Evolutionary conservation across 805 yeast genomes (phyloP), one percentile per base, ranked within the genome.

Genomic region (Candida mattraensis): DNA sequence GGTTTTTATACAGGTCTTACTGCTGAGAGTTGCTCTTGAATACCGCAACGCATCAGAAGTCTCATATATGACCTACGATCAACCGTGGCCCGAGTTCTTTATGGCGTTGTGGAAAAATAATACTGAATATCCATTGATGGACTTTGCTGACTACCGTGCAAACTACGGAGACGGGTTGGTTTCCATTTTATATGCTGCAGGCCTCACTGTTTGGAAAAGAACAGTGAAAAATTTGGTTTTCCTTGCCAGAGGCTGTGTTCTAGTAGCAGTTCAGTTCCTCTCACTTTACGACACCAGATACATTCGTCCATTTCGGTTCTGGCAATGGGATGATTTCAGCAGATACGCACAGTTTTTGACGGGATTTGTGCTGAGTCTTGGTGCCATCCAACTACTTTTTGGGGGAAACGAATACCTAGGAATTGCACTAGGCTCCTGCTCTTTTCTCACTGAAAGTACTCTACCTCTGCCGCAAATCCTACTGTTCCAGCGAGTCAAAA

Each of bases 391-490:
- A 29, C 13, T 53, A 3, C 9, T 46, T 1, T 51, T 60, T 20
- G 40, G 49, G 25, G 47, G 45, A 1, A 44, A 50, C 30, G 60
- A 57, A 18, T 40, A 48, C 27, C 44, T 57, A 18, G 64, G 63
- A 5, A 45, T 61, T 2, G 29, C 47, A 0, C 44, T 63, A 25
- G 68, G 64, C 1, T 50, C 67, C 2, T 18, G 49, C 5, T 63
- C 67, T 5, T 69, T 88, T 24, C 69, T 87, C 36, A 70, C 85
- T 12, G 96, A 83, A 58, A 78, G 83, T 18, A 69, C 77, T 28
- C 64, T 85, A 47, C 87, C 96, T 13, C 64, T 86, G 42, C 91
- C 93, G 11, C 87, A 86, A 63, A 78, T 85, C 30, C 64, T 86
- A n/a, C 62, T 85, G 42, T 68, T 85, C 30, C 72, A 77, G 53